Evolutionary conservation across 768 basidiomycete species (phyloP), one percentile per base, ranked within the genome.

Genomic region (Tephrocybe sp.): DNA sequence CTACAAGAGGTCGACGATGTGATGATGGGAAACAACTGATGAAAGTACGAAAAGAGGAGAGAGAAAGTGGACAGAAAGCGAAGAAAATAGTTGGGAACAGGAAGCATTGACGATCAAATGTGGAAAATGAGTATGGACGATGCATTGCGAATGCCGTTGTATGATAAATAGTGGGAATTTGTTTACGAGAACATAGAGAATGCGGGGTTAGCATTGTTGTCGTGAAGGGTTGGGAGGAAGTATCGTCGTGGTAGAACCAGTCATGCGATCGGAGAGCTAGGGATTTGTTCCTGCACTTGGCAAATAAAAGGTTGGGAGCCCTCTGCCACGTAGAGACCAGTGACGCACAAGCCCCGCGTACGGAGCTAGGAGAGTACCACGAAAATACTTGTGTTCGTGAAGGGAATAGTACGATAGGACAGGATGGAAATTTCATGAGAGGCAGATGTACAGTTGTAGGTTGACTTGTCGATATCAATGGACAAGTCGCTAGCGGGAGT

Each of bases 371-470:
- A 36, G 46, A 38, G 23, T 39, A 31, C 33, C 38, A 41, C 38
- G 13, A 32, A 40, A 44, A 51, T 39, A 13, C 33, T 38, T 43
- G 47, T 34, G 49, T 52, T 50, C 43, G 8, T 40, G 51, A 49
- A 48, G 44, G 48, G 45, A 45, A 33, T 49, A 49, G 39, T 9
- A 33, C 26, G 38, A 55, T 47, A 52, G 32, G 54, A 39, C 33
- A 40, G 14, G 13, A 44, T 48, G 20, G 40, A 48, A 30, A 43
- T 17, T 36, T 52, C 39, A 51, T 52, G 52, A 30, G 45, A 36
- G 43, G 39, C 45, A 52, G 16, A n/a, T 52, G 48, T 56, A 56
- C 55, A 56, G 22, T 52, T 45, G 39, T 56, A 52, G 51, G 36
- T 47, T 56, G 46, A 30, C 38, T 52, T 52, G 33, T 41, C 46